Conservation (phyloP, 2,329 filamentous ascomycete genomes). For the Paecilomyces formosus region DNA sequence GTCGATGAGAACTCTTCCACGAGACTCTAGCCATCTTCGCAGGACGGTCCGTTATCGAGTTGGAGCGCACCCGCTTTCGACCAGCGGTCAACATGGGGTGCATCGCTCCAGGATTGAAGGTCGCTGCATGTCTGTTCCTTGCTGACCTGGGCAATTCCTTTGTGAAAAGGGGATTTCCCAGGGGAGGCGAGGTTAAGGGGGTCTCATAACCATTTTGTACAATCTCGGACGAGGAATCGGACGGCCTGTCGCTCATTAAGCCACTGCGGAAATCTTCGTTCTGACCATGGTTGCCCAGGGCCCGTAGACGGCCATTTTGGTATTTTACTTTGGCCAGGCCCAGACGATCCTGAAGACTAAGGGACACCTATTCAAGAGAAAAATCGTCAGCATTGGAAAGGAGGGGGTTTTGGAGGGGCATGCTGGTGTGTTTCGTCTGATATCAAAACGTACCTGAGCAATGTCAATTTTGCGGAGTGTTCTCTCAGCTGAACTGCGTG, state of each 20-base stretch:
- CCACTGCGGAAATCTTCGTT: slow-evolving; percentile 66
- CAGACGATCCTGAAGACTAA: slow-evolving; percentile 85
- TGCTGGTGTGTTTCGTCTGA: background rate
- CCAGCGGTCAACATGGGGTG: slow-evolving; percentile 42
- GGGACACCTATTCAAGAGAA: slow-evolving; percentile 63
- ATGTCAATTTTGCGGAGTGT: slow-evolving; percentile 35
- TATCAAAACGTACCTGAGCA: slow-evolving; percentile 27
- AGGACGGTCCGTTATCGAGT: slow-evolving; percentile 45
- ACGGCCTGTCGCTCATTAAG: slow-evolving; percentile 64
- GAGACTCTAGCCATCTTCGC: slow-evolving; percentile 55
- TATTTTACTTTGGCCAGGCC: slow-evolving; percentile 96
- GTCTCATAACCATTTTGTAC: slow-evolving; percentile 53
- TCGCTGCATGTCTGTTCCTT: slow-evolving; percentile 36
- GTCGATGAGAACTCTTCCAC: slow-evolving; percentile 70
- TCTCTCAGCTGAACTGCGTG: slow-evolving; percentile 25
- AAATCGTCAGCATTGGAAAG: slow-evolving; percentile 12
- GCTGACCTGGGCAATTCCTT: slow-evolving; percentile 62
- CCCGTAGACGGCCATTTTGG: slow-evolving; percentile 88
- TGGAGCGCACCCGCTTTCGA: slow-evolving; percentile 66
- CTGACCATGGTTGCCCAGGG: slow-evolving; percentile 67
- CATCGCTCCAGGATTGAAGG: slow-evolving; percentile 35
- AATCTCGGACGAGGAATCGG: slow-evolving; percentile 77
- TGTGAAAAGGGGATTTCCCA: slow-evolving; percentile 77
- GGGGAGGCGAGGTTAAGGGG: slow-evolving; percentile 69
- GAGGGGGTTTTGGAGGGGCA: background rate